Evolutionary conservation across 768 basidiomycete species (phyloP), one percentile per base, ranked within the genome.

Genomic region (Mycena sanguinolenta): DNA sequence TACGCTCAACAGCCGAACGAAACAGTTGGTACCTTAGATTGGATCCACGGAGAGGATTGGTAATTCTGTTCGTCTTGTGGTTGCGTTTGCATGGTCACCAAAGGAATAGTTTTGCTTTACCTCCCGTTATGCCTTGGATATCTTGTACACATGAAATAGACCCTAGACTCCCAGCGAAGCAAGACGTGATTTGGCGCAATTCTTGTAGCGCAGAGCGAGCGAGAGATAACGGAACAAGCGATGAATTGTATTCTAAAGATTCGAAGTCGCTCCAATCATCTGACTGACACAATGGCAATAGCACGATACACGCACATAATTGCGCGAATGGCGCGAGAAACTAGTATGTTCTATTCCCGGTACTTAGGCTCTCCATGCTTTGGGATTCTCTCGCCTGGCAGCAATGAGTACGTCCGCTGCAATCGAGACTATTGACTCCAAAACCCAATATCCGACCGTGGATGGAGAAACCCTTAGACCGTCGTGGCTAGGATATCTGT

Each of bases 401-500:
- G 12, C 65, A 13, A 62, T 68, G 60, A 62, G 39, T 34, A 14
- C 60, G 32, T n/a, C 67, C 52, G 39, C 30, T n/a, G 64, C 7
- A 60, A 49, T 14, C 50, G 46, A 60, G 42, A 25, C 58, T 10
- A 30, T 30, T 36, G 69, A 61, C 25, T 46, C 52, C 12, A 58
- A 61, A 16, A 34, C 42, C 23, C 16, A 21, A 27, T 21, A 30
- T n/a, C 21, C 52, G n/a, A n/a, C n/a, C 0, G 12, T 58, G 30
- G 59, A 55, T 42, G 34, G 25, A 25, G 58, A 54, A 63, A 38
- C 30, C 16, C 44, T 50, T 54, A 73, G 66, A 44, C 72, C 27
- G 34, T 62, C 68, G 25, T 73, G 72, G 72, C 64, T 73, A 16
- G 72, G 72, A 36, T 69, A 66, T 65, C 61, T 74, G 12, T 74